Base-by-base conservation (phyloP, 2,329 filamentous ascomycete species). In the Apiospora hydei region DNA sequence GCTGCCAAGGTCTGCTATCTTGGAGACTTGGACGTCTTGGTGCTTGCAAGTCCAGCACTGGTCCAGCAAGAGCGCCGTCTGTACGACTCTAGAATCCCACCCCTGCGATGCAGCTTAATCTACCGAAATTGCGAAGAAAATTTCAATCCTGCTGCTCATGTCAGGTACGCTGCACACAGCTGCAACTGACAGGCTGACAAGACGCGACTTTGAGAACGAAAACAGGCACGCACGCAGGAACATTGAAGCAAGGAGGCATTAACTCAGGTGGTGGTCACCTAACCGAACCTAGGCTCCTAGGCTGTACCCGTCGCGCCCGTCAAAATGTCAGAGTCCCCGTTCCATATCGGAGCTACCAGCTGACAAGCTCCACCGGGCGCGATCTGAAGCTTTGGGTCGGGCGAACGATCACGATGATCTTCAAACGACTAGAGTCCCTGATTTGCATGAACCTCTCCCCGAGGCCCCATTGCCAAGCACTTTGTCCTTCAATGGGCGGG, bases 41-140 rank as follows among this genome's bases (percentile, higher is more conserved):
- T 30, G 26, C 26, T 30, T 30, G 26, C 26, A 30, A 30, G 26
- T 30, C 26, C 26, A 30, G 26, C 26, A 30, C 26, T 30, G 26
- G 26, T 30, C 46, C 46, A 49, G 46, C 46, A 49, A 49, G 8
- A 49, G 10, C 10, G 1, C 10, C 41, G 13, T 11, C 2, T 11
- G 21, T 10, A n/a, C 46, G 21, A 49, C 10, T 61, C 53, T 61
- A 61, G 53, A 61, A 61, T 30, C 26, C 16, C 49, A 13, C n/a
- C 49, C 49, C 26, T 13, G 53, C 51, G 30, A 38, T 61, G 26
- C 53, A 38, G 53, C 53, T 38, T 21, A 18, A 61, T 61, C 34
- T 61, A 61, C 53, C 53, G 53, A 61, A 38, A 61, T 61, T 61
- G 16, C 53, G 53, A 61, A 11, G 41, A 43, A 61, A 57, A 34